phyloP scores from a whole-genome alignment of 352 stramenopile genomes.

The Phytophthora foliorum region DNA sequence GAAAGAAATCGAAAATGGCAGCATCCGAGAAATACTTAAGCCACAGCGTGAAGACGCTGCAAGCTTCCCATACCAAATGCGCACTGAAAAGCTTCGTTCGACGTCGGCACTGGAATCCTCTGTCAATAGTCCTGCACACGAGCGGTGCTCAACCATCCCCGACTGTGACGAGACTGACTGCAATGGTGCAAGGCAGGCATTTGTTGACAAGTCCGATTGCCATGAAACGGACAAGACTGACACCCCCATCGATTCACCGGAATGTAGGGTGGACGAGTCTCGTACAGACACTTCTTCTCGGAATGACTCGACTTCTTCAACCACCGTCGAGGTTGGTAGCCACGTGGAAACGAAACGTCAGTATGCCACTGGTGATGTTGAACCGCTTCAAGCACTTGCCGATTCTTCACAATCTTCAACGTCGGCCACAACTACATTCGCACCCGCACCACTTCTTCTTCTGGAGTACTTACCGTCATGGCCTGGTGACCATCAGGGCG shows the following conservation, averaged over 20 bases:
- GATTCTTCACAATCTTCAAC: neutral
- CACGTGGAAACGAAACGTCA: neutral
- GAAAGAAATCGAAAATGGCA: neutral
- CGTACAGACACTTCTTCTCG: neutral
- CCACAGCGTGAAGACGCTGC: neutral
- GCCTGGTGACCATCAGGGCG: neutral
- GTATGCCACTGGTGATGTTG: neutral
- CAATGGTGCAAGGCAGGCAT: neutral
- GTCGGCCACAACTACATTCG: neutral
- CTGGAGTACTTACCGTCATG: slow-evolving; percentile 23
- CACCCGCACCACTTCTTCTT: slow-evolving; percentile 14
- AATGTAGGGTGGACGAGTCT: neutral
- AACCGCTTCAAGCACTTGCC: neutral
- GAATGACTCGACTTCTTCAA: neutral
- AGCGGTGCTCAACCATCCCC: neutral
- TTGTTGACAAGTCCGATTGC: neutral
- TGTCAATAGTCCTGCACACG: neutral
- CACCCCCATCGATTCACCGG: neutral
- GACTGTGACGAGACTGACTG: neutral
- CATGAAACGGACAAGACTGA: neutral
- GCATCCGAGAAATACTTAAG: neutral
- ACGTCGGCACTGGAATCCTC: neutral
- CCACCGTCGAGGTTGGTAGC: neutral
- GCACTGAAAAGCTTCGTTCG: neutral
- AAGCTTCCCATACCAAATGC: neutral